Evolutionary conservation across 2,329 filamentous ascomycete species (phyloP).

Genomic region (Paracamarosporium sp.): DNA sequence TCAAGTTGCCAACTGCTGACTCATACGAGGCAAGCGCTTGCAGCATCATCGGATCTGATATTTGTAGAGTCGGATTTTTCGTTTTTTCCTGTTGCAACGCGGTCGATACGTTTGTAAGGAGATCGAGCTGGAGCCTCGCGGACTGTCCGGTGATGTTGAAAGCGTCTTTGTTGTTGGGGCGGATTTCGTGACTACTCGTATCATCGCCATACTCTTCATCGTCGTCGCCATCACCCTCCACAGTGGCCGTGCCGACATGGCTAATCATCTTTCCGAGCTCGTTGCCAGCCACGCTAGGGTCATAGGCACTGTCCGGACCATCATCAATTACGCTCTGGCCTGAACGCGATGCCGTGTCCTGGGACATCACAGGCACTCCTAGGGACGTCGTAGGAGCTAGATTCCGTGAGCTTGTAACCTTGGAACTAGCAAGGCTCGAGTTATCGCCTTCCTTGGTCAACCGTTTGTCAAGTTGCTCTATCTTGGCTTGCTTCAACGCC

Average conservation of each 20-base stretch:
- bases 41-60: conserved; percentile 78
- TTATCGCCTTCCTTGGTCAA: conserved; percentile 50
- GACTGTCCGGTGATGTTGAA: conserved; percentile 98
- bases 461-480: conserved; percentile 69
- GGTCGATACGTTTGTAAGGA: conserved; percentile 83
- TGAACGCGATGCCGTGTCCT: conserved; percentile 38
- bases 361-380: conserved; percentile 56
- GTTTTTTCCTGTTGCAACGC: conserved; percentile 76
- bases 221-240: conserved; percentile 68
- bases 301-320: conserved; percentile 60
- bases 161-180: conserved; percentile 82
- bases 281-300: conserved; percentile 63
- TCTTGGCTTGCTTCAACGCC: conserved; percentile 75
- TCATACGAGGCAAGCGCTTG: conserved; percentile 88
- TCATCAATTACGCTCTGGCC: conserved; percentile 62
- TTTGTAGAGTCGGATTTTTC: conserved; percentile 71
- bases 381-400: conserved; percentile 52
- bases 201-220: conserved; percentile 83
- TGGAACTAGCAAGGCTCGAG: conserved; percentile 45
- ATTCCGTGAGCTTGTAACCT: conserved; percentile 32
- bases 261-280: conserved; percentile 58
- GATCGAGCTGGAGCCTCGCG: conserved; percentile 88
- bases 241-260: conserved; percentile 55
- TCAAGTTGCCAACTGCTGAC: conserved; percentile 85
- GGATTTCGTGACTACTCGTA: conserved; percentile 76